These are phyloP conservation scores for Pyrenula massariospora DNA, from an alignment of 495 filamentous ascomycete species.

Conservation along the genomic window DNA sequence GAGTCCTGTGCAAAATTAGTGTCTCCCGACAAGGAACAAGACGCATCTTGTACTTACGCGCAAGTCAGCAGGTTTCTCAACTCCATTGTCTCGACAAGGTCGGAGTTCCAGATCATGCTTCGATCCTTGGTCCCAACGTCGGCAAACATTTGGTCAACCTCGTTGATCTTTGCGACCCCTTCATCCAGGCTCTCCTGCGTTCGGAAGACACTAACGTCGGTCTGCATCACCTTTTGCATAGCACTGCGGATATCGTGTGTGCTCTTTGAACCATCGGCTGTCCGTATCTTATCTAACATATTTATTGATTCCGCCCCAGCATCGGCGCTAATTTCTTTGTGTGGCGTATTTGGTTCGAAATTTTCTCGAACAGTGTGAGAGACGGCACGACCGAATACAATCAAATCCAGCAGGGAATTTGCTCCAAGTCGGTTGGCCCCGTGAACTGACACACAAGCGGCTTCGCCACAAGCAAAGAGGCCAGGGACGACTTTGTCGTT, in stretches of 20 bases:
- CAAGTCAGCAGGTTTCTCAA: constrained; percentile 88
- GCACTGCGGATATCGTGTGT: constrained; percentile 77
- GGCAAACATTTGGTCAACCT: constrained; percentile 67
- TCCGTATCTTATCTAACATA: constrained; percentile 77
- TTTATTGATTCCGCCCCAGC: constrained; percentile 78
- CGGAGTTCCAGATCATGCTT: constrained; percentile 99
- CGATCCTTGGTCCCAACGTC: constrained; percentile 91
- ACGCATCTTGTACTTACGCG: constrained; percentile 48
- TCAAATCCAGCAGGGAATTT: constrained; percentile 93
- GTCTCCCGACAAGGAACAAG: background rate
- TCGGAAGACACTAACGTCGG: constrained; percentile 93
- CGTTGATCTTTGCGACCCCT: constrained; percentile 67
- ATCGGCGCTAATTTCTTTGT: constrained; percentile 64
- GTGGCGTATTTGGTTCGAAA: constrained; percentile 64
- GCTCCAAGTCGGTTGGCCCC: constrained; percentile 95
- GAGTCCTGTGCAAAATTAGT: constrained; percentile 37
- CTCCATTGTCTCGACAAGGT: constrained; percentile 91
- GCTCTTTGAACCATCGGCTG: constrained; percentile 68
- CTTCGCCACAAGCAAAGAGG: constrained; percentile 93
- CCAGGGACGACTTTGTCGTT: constrained; percentile 90
- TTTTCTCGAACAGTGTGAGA: constrained; percentile 92
- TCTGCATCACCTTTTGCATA: constrained; percentile 98
- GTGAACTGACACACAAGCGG: constrained; percentile 93
- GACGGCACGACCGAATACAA: constrained; percentile 94
- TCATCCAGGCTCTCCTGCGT: constrained; percentile 83